Conservation (phyloP, 306 rosid genomes). For the Acacia confusa region DNA sequence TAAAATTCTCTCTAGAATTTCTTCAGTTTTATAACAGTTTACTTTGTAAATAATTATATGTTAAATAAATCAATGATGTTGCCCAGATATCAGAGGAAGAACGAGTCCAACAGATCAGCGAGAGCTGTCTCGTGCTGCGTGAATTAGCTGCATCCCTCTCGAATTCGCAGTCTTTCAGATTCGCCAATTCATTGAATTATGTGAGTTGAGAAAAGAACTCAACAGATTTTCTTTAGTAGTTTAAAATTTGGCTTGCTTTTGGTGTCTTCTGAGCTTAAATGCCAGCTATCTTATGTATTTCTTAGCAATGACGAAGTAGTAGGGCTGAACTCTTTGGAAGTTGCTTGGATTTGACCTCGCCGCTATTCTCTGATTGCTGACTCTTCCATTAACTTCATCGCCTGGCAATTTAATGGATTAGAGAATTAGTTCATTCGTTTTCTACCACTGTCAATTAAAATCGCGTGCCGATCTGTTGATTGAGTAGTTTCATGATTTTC, state of each 20-base stretch:
- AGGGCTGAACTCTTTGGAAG: background rate
- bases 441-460: background rate
- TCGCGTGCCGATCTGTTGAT: background rate
- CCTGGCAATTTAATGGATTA: background rate
- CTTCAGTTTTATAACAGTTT: no score
- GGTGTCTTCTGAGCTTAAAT: slow-evolving; percentile 1
- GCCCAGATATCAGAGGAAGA: background rate
- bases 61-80: no score
- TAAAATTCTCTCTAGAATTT: no score
- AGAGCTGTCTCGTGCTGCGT: background rate
- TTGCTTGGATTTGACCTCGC: background rate
- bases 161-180: background rate
- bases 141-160: background rate
- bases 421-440: background rate
- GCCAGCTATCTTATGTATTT: background rate
- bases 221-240: background rate
- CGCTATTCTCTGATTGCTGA: background rate
- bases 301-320: background rate
- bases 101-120: background rate
- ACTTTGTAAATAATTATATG: no score
- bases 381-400: background rate
- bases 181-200: background rate
- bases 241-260: background rate
- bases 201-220: background rate
- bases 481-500: background rate